Conservation (phyloP, 495 filamentous ascomycete genomes). For the Talaromyces adpressus region DNA sequence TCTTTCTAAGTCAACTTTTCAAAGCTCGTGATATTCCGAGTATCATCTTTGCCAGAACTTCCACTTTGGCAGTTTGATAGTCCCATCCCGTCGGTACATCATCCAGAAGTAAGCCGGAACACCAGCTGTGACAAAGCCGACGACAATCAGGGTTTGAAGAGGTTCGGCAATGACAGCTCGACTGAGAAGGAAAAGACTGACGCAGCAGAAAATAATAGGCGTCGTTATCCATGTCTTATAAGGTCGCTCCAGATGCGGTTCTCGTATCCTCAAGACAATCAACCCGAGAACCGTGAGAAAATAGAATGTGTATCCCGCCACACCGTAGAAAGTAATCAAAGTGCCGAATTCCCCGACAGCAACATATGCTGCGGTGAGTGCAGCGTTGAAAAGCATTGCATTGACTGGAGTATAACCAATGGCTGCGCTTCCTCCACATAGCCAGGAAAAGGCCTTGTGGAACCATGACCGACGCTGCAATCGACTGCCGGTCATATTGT, state of each 20-base stretch:
- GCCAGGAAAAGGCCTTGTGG: slow-evolving; percentile 43
- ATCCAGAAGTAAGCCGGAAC: slow-evolving; percentile 86
- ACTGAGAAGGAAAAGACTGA: slow-evolving; percentile 84
- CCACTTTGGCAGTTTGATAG: slow-evolving; percentile 44
- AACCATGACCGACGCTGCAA: slow-evolving; percentile 53
- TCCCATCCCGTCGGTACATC: slow-evolving; percentile 51
- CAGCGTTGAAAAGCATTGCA: slow-evolving; percentile 74
- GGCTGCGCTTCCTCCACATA: slow-evolving; percentile 55
- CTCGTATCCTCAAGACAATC: slow-evolving; percentile 81
- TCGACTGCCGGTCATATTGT: slow-evolving; percentile 27
- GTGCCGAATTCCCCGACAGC: slow-evolving; percentile 84
- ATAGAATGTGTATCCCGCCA: slow-evolving; percentile 94
- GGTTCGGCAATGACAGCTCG: slow-evolving; percentile 84
- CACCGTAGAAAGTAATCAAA: slow-evolving; percentile 91
- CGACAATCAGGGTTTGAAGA: slow-evolving; percentile 78
- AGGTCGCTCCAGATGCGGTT: slow-evolving; percentile 80
- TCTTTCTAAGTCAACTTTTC: not conserved
- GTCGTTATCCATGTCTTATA: slow-evolving; percentile 96
- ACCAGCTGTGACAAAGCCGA: slow-evolving; percentile 74
- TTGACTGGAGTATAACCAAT: slow-evolving; percentile 80
- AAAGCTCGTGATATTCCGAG: not conserved
- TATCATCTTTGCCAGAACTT: slow-evolving; percentile 47
- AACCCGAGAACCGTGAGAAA: slow-evolving; percentile 91
- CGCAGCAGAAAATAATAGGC: slow-evolving; percentile 96
- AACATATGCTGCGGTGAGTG: slow-evolving; percentile 68